phyloP scores from a whole-genome alignment of 1,139 yeast genomes.

The Nakaseomyces nivariensis region DNA sequence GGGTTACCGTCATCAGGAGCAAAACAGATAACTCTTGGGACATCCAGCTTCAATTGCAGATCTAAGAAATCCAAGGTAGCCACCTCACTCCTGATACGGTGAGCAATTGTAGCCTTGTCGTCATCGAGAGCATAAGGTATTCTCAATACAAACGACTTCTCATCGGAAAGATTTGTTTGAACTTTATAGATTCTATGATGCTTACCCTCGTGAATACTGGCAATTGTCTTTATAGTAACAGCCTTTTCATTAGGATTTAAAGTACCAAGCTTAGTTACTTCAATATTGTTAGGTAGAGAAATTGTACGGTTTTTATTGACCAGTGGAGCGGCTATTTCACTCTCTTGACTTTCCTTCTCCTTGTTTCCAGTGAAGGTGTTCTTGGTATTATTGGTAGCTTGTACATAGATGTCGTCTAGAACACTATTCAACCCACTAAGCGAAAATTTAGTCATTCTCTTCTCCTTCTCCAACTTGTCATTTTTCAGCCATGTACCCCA shows the following conservation, averaged over 20 bases:
- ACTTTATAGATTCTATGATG: constrained; percentile 80
- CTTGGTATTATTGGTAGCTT: constrained; percentile 22
- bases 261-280: constrained; percentile 35
- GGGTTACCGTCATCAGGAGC: constrained; percentile 54
- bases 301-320: constrained; percentile 36
- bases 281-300: constrained; percentile 40
- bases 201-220: constrained; percentile 87
- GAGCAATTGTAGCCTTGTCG: constrained; percentile 44
- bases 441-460: constrained; percentile 75
- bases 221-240: constrained; percentile 55
- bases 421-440: constrained; percentile 59
- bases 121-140: constrained; percentile 74
- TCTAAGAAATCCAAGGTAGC: constrained; percentile 81
- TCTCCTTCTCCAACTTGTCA: constrained; percentile 61
- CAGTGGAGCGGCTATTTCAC: constrained; percentile 29
- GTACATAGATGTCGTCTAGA: constrained; percentile 35
- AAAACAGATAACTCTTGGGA: constrained; percentile 71
- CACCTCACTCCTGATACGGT: constrained; percentile 76
- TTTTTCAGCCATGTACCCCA: constrained; percentile 94
- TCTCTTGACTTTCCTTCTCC: constrained; percentile 11
- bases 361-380: not conserved
- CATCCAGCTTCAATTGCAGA: constrained; percentile 38
- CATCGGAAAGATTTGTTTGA: constrained; percentile 41
- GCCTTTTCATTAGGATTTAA: constrained; percentile 32
- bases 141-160: constrained; percentile 59